phyloP scores from a whole-genome alignment of 2,329 filamentous ascomycete species.

The Ophiostoma quercus region DNA sequence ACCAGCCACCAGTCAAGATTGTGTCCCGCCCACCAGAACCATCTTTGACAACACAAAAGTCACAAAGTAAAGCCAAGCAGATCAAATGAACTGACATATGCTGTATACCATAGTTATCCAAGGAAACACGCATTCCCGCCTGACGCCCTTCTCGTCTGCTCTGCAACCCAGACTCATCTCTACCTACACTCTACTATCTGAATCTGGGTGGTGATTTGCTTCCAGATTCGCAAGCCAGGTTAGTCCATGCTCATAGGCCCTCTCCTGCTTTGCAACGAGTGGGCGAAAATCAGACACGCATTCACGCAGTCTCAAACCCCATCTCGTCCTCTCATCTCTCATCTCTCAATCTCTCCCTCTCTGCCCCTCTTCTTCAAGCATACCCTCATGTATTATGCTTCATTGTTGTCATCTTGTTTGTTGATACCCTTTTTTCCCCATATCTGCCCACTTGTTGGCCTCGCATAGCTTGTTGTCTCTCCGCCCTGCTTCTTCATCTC shows the following conservation, averaged over 20 bases:
- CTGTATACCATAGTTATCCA: not conserved
- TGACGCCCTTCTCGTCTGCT: slow-evolving; percentile 11
- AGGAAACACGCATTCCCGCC: slow-evolving; percentile 17
- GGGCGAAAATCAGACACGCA: not conserved
- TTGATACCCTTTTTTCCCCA: not conserved
- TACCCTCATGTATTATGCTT: not conserved
- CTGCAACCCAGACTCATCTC: not conserved
- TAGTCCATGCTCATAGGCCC: slow-evolving; percentile 11
- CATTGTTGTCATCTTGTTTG: not conserved
- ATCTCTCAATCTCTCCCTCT: not conserved
- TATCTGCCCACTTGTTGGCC: not conserved
- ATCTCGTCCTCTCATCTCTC: not conserved
- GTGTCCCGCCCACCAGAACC: slow-evolving; percentile 20
- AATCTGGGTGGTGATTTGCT: slow-evolving; percentile 10
- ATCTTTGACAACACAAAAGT: slow-evolving; percentile 4
- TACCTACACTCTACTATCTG: not conserved
- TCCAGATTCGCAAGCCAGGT: slow-evolving; percentile 8
- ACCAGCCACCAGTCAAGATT: slow-evolving; percentile 24
- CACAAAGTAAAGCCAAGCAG: slow-evolving; percentile 9
- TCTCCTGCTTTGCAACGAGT: not conserved
- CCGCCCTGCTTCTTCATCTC: not conserved
- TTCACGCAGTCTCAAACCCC: not conserved
- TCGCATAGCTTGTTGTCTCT: slow-evolving; percentile 11
- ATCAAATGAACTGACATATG: slow-evolving; percentile 21
- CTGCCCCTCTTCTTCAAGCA: not conserved